Conservation (phyloP, 2,329 filamentous ascomycete species). For the Lecanicillium sp. region DNA sequence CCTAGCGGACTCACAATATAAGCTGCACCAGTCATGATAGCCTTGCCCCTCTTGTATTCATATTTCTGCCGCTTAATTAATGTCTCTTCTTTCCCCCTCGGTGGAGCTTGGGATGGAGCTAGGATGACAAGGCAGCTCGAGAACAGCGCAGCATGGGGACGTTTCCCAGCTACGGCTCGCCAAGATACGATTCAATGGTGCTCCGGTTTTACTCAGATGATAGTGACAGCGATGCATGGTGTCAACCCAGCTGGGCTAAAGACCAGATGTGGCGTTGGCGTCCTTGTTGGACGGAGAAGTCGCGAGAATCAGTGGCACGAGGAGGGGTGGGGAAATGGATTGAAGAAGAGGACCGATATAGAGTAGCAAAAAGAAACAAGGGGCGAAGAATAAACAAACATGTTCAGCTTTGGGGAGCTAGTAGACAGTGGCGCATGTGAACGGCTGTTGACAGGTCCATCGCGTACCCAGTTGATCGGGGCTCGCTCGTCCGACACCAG, state of each 20-base stretch:
- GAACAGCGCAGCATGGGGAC: no score
- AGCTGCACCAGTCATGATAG: not conserved
- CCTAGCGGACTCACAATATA: not conserved
- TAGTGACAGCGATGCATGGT: not conserved
- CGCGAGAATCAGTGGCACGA: not conserved
- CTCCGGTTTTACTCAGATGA: no score
- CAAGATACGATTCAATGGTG: not conserved
- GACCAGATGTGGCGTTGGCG: not conserved
- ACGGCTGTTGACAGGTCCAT: not conserved
- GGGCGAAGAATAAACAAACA: no score
- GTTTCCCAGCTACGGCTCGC: no score
- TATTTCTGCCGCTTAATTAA: slow-evolving; percentile 1
- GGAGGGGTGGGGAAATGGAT: not conserved
- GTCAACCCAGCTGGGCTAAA: not conserved
- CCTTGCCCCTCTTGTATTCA: not conserved
- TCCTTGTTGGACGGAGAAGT: not conserved
- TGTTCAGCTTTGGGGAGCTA: no score
- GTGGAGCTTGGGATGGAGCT: slow-evolving; percentile 8
- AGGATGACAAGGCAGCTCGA: not conserved
- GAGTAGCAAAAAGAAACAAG: no score
- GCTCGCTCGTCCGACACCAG: no score
- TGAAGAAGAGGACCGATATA: not conserved
- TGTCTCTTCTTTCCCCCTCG: slow-evolving; percentile 6
- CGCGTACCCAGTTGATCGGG: not conserved
- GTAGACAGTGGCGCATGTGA: not conserved